These are phyloP conservation scores for Sclerotiophoma versabilis DNA, from an alignment of 2,329 filamentous ascomycete species.

Conservation along the genomic window DNA sequence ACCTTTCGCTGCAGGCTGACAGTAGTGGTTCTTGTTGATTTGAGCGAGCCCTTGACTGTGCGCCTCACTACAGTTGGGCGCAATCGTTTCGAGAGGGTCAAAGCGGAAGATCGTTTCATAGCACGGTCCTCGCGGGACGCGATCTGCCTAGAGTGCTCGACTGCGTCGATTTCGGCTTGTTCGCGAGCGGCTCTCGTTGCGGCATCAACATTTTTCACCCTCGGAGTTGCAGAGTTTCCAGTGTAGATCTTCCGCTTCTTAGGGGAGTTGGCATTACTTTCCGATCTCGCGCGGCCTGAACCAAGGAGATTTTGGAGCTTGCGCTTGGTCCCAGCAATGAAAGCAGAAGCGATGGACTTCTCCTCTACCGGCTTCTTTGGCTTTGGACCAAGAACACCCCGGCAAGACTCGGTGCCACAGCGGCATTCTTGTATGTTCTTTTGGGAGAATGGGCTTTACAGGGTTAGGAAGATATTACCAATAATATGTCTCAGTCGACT, in stretches of 20 bases:
- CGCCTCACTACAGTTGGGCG: slow-evolving; percentile 16
- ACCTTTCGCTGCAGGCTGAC: slow-evolving; percentile 35
- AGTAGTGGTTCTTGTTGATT: slow-evolving; percentile 30
- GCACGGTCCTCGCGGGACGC: slow-evolving; percentile 45
- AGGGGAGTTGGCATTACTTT: slow-evolving; percentile 35
- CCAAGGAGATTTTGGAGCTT: slow-evolving; percentile 43
- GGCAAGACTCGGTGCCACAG: slow-evolving; percentile 67
- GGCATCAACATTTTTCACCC: slow-evolving; percentile 34
- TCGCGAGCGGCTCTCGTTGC: slow-evolving; percentile 31
- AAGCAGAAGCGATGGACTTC: slow-evolving; percentile 37
- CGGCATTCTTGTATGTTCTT: slow-evolving; percentile 70
- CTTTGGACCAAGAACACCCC: slow-evolving; percentile 66
- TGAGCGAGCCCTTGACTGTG: slow-evolving; percentile 21
- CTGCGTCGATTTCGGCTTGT: slow-evolving; percentile 37
- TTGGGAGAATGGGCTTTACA: slow-evolving; percentile 54
- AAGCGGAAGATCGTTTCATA: slow-evolving; percentile 32
- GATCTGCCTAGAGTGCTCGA: slow-evolving; percentile 37
- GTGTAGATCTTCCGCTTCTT: slow-evolving; percentile 42
- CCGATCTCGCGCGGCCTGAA: slow-evolving; percentile 26
- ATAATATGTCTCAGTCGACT: slow-evolving; percentile 31
- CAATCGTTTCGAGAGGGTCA: slow-evolving; percentile 20
- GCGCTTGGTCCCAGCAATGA: slow-evolving; percentile 45
- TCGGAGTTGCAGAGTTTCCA: slow-evolving; percentile 28
- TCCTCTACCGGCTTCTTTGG: slow-evolving; percentile 56
- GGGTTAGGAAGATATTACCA: not conserved